phyloP scores from a whole-genome alignment of 352 stramenopile species.

The Pythium aphanidermatum region DNA sequence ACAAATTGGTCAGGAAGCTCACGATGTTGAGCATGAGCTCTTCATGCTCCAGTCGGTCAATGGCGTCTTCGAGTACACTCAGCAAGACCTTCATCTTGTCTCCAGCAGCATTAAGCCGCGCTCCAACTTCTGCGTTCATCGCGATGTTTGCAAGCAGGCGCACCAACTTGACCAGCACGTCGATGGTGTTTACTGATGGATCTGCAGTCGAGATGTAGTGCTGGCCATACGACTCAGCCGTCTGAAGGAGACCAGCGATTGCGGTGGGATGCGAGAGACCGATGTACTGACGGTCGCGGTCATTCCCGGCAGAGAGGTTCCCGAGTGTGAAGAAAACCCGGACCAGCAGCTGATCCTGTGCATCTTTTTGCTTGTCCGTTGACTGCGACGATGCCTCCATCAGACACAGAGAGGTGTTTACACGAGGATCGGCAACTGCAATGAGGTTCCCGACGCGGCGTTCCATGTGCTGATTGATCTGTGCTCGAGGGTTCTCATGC shows the following conservation, averaged over 20 bases:
- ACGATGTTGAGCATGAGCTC: conserved; percentile 87
- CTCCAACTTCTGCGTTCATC: conserved; percentile 67
- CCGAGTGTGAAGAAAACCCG: conserved; percentile 79
- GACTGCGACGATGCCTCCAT: neutral
- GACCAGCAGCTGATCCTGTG: conserved; percentile 56
- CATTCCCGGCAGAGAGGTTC: conserved; percentile 84
- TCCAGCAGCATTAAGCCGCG: conserved; percentile 26
- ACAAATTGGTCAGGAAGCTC: conserved; percentile 86
- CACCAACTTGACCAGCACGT: conserved; percentile 81
- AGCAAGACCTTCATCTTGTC: conserved; percentile 32
- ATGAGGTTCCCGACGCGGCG: conserved; percentile 39
- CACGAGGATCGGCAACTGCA: conserved; percentile 31
- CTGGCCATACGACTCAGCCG: conserved; percentile 35
- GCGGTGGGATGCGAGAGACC: conserved; percentile 26
- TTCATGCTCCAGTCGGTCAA: conserved; percentile 34
- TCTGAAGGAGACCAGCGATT: conserved; percentile 29
- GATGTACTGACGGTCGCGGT: conserved; percentile 58
- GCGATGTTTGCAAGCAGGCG: conserved; percentile 75
- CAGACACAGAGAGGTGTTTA: conserved; percentile 35
- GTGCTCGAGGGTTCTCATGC: conserved; percentile 56
- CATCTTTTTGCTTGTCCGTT: conserved; percentile 28
- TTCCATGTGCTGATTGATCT: conserved; percentile 47
- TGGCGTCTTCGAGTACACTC: conserved; percentile 33
- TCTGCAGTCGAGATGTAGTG: conserved; percentile 22
- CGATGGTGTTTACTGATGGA: conserved; percentile 12